These are phyloP conservation scores for Saccharomyces paradoxus DNA, from an alignment of 805 yeast species.

Conservation along the genomic window DNA sequence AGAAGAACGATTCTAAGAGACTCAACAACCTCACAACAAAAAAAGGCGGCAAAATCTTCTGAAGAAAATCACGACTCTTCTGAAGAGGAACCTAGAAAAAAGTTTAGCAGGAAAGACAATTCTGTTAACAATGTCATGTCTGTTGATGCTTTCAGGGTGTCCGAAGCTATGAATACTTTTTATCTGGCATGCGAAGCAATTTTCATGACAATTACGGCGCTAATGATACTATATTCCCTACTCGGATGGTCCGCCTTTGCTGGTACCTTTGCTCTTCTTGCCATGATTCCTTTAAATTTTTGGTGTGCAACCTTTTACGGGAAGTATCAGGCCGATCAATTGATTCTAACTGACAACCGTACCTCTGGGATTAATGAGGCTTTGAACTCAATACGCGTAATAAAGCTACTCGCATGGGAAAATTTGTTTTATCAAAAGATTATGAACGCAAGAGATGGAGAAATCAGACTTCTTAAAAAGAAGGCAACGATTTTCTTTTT, in stretches of 20 bases:
- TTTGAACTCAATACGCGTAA: constrained; percentile 74
- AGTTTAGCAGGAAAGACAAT: neutral
- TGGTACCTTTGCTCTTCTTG: constrained; percentile 56
- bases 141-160: constrained; percentile 1
- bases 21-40: neutral
- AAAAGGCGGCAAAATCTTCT: too few relatives aligned
- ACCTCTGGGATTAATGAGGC: constrained; percentile 82
- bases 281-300: constrained; percentile 62
- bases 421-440: constrained; percentile 20
- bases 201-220: neutral
- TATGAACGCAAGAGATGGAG: neutral
- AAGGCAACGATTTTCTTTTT: constrained; percentile 55
- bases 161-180: neutral
- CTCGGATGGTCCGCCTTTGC: constrained; percentile 47
- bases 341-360: constrained; percentile 75
- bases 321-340: constrained; percentile 54
- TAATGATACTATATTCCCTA: neutral
- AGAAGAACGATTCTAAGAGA: neutral
- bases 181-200: neutral
- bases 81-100: neutral
- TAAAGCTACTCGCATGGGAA: constrained; percentile 91
- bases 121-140: constrained; percentile 2
- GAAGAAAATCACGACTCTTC: neutral
- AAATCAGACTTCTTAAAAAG: constrained; percentile 30
- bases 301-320: constrained; percentile 51